Base-by-base conservation (phyloP, 176 grass and related monocot species). In the Aegilops tauschii region DNA sequence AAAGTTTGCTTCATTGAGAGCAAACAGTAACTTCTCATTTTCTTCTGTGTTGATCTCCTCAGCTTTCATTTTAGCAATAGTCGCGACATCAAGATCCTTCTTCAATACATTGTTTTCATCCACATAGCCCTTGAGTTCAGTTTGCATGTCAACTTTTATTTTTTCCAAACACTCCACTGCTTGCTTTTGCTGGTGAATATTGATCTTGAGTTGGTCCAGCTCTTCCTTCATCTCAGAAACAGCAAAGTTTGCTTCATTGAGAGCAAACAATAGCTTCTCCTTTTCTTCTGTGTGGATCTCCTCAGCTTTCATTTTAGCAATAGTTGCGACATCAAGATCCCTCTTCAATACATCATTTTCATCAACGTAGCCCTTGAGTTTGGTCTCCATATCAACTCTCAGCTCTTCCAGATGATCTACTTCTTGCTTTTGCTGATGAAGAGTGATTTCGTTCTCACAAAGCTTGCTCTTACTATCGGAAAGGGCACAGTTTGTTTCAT, bases 1-100 rank as follows among this genome's bases (percentile, higher is more conserved):
- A 92, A 9, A 63, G 29, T 92, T 95, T 84, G 72, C 80, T 61
- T 90, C 86, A 78, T 65, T 28, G 3, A 87, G 85, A 80, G 85
- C 42, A 93, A 40, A 9, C 10, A 0, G 5, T 59, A 91, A 68
- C 73, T 77, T 89, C 37, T 70, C 82, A 36, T 85, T 98, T 84
- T 89, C 90, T 82, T 89, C 85, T 74, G 9, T 80, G 56, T 89
- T 39, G 21, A 65, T 5, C 73, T 84, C 84, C 83, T 83, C 90
- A 54, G 64, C 80, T 76, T 92, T 81, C 39, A 69, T 59, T 82
- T 92, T 90, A 21, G 62, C 86, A 69, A 44, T 18, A 89, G 89
- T 83, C 28, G 84, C 77, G 32, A 34, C 73, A 84, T 95, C 88
- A 32, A 91, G 80, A 62, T 88, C 86, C 10, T 81, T 92, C 20